Evolutionary conservation across 2,329 filamentous ascomycete species (phyloP).

Genomic region (Ophiostoma himal-ulmi): DNA sequence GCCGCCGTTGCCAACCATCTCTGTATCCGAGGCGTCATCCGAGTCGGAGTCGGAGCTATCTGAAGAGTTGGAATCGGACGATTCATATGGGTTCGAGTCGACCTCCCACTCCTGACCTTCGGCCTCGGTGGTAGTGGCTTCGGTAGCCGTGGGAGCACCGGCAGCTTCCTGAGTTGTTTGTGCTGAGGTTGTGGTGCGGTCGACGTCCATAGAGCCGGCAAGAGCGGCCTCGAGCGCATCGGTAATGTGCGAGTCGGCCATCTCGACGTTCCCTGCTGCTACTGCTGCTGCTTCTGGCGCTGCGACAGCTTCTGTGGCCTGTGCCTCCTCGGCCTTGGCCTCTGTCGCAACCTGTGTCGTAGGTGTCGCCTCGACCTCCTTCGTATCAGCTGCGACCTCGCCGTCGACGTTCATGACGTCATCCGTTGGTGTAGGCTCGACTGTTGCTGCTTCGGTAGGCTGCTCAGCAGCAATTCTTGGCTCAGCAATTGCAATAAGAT

Average conservation of each 20-base stretch:
- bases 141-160: neutral
- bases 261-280: conserved; percentile 9
- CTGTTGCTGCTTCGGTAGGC: neutral
- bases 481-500: neutral
- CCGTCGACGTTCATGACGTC: conserved; percentile 21
- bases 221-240: conserved; percentile 30
- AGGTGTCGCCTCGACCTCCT: neutral
- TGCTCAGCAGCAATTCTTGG: neutral
- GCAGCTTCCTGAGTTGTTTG: neutral
- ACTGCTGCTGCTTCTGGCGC: neutral
- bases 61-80: conserved; percentile 36
- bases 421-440: neutral
- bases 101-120: conserved; percentile 64
- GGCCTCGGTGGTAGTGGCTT: neutral
- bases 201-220: conserved; percentile 25
- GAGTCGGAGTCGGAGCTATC: conserved; percentile 48
- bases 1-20: conserved; percentile 63
- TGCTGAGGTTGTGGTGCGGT: conserved; percentile 7
- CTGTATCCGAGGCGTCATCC: conserved; percentile 56
- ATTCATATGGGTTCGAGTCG: conserved; percentile 71
- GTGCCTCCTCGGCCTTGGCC: neutral
- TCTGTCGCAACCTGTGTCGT: neutral
- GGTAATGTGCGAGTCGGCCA: conserved; percentile 24
- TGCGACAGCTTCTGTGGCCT: neutral
- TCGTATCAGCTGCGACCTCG: neutral